phyloP scores from a whole-genome alignment of 225 moss, liverwort and hornwort genomes.

The Sphagnum contortum region DNA sequence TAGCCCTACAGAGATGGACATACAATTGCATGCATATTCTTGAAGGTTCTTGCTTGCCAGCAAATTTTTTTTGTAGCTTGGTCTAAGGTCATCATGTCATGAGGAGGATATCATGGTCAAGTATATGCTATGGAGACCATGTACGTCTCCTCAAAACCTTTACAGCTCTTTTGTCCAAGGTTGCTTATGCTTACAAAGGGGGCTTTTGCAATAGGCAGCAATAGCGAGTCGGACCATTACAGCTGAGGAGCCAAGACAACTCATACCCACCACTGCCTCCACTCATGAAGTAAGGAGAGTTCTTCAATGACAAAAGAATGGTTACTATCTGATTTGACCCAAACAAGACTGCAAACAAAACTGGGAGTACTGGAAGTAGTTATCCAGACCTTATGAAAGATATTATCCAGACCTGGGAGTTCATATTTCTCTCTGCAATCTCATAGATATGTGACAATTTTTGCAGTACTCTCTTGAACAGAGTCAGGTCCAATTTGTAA shows the following conservation, averaged over 20 bases:
- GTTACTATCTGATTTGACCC: neutral
- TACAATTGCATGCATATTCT: no score
- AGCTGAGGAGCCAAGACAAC: conserved; percentile 31
- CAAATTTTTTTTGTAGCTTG: no score
- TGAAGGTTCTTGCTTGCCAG: no score
- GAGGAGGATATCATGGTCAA: no score
- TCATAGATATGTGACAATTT: conserved; percentile 1
- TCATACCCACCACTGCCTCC: conserved; percentile 7
- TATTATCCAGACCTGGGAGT: neutral
- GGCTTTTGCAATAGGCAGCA: conserved; percentile 22
- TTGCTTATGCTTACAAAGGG: no score
- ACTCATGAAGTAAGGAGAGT: conserved; percentile 24
- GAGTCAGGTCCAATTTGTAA: no score
- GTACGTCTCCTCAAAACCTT: no score
- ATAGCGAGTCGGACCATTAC: conserved; percentile 47
- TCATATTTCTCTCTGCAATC: neutral
- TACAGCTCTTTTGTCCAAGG: no score
- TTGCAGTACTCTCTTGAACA: no score
- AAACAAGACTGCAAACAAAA: neutral
- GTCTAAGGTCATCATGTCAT: no score
- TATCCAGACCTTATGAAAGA: neutral
- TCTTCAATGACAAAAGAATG: neutral
- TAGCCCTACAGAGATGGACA: no score
- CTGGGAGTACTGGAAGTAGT: neutral
- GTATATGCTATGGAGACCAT: no score